Percentiles rank a stretch among this genome's conserved stretches.
phyloP scores from a whole-genome alignment of 2,329 filamentous ascomycete species.

The Trichoderma endophyticum region DNA sequence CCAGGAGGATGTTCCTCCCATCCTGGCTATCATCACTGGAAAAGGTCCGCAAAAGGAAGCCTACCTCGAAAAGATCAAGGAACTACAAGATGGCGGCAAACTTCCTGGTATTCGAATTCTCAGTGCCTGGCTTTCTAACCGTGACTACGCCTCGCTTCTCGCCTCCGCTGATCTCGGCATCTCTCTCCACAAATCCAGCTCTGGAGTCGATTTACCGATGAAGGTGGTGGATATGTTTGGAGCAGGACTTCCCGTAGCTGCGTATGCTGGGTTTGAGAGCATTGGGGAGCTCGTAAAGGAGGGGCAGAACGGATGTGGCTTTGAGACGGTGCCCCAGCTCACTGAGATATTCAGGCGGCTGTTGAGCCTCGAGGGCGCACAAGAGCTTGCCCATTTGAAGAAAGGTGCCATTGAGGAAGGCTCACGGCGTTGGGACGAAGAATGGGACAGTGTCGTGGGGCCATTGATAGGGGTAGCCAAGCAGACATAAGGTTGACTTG shows the following conservation, averaged over 20 bases:
- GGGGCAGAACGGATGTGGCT: slow-evolving; percentile 80
- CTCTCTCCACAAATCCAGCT: slow-evolving; percentile 88
- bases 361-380: slow-evolving; percentile 50
- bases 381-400: slow-evolving; percentile 59
- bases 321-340: slow-evolving; percentile 68
- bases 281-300: slow-evolving; percentile 90
- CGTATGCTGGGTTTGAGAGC: slow-evolving; percentile 81
- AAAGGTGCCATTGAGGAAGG: slow-evolving; percentile 73
- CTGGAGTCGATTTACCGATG: slow-evolving; percentile 95
- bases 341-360: slow-evolving; percentile 60
- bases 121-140: slow-evolving; percentile 80
- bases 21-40: slow-evolving; percentile 91
- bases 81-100: slow-evolving; percentile 58
- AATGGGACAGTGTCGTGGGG: slow-evolving; percentile 84
- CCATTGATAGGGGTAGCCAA: slow-evolving; percentile 57
- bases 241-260: slow-evolving; percentile 83
- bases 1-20: slow-evolving; percentile 48
- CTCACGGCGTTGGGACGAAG: slow-evolving; percentile 78
- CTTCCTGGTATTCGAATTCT: slow-evolving; percentile 68
- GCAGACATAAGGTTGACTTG: slow-evolving; percentile 12
- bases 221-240: slow-evolving; percentile 99
- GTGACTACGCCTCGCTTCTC: slow-evolving; percentile 81
- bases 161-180: slow-evolving; percentile 85
- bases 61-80: slow-evolving; percentile 66
- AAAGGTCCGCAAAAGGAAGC: slow-evolving; percentile 80